Evolutionary conservation across 2,329 filamentous ascomycete species (phyloP).

Genomic region (Aspergillus terreus): DNA sequence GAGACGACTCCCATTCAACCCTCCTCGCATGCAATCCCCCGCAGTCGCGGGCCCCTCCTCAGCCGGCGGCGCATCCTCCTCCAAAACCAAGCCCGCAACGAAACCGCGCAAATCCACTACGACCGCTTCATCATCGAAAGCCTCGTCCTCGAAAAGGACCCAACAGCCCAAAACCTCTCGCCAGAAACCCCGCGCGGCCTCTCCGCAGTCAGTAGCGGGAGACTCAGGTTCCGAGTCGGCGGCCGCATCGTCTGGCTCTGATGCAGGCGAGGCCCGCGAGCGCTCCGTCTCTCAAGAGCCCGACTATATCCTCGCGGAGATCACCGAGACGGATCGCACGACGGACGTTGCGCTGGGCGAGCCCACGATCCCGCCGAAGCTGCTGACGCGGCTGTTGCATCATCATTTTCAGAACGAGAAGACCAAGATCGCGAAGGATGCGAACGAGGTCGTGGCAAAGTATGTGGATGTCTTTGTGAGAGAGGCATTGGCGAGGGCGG

Average conservation of each 20-base stretch:
- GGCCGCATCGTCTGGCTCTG: conserved; percentile 15
- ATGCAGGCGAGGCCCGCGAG: conserved; percentile 12
- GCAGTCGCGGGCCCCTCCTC: conserved; percentile 6
- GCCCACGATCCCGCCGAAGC: conserved; percentile 63
- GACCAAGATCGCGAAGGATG: conserved; percentile 72
- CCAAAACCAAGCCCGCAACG: conserved; percentile 9
- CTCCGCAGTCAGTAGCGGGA: conserved; percentile 9
- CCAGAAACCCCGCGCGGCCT: neutral
- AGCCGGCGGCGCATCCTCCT: conserved; percentile 4
- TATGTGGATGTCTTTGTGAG: conserved; percentile 90
- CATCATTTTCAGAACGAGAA: conserved; percentile 69
- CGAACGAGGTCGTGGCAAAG: conserved; percentile 70
- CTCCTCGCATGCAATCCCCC: conserved; percentile 32
- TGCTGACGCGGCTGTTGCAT: conserved; percentile 74
- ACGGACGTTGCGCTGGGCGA: conserved; percentile 32
- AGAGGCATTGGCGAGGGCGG: conserved; percentile 78
- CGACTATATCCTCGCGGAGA: conserved; percentile 47
- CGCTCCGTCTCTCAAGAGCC: conserved; percentile 35
- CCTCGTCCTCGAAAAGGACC: conserved; percentile 9
- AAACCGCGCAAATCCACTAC: neutral
- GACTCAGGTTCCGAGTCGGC: conserved; percentile 5
- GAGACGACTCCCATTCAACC: conserved; percentile 42
- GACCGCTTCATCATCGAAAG: conserved; percentile 11
- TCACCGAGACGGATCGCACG: conserved; percentile 24
- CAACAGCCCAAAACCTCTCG: neutral